A percentile compares a stretch with the other conserved stretches of the same genome.
Conservation (phyloP, 768 basidiomycete species). For the Candolleomyces aberdarensis region DNA sequence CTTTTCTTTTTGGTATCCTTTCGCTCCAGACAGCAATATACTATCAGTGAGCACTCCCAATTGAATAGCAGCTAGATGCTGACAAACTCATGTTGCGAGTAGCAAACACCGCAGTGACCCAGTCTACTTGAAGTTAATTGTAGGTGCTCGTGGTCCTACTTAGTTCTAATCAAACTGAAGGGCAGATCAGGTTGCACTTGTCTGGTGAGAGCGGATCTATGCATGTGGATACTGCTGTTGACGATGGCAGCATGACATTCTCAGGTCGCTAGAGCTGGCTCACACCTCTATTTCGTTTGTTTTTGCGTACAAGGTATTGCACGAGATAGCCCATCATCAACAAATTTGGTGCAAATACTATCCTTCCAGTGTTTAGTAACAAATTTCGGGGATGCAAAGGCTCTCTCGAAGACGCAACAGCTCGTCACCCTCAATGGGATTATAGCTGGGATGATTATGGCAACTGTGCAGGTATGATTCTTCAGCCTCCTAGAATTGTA, state of each 20-base stretch:
- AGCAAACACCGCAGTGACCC: background rate
- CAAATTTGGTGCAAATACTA: background rate
- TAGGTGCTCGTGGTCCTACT: background rate
- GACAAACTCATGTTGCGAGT: background rate
- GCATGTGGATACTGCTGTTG: background rate
- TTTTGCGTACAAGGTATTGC: conserved; percentile 5
- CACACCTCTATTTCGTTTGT: conserved; percentile 4
- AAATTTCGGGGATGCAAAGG: conserved; percentile 1
- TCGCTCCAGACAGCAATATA: conserved; percentile 6
- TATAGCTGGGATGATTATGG: conserved; percentile 9
- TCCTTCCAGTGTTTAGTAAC: conserved; percentile 8
- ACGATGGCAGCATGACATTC: background rate
- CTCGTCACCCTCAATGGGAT: conserved; percentile 7
- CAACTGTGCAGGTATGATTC: conserved; percentile 8
- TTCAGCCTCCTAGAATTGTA: background rate
- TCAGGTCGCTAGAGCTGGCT: conserved; percentile 9
- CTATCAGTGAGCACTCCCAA: conserved; percentile 2
- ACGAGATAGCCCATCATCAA: background rate
- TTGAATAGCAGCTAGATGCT: background rate
- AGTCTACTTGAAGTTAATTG: conserved; percentile 1
- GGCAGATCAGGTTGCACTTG: conserved; percentile 2
- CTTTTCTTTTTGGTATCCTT: conserved; percentile 5
- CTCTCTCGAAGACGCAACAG: background rate
- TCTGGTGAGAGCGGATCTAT: conserved; percentile 7
- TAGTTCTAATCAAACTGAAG: background rate